These are phyloP conservation scores for Glycyrrhiza uralensis DNA, from an alignment of 306 rosid genomes.

Conservation along the genomic window DNA sequence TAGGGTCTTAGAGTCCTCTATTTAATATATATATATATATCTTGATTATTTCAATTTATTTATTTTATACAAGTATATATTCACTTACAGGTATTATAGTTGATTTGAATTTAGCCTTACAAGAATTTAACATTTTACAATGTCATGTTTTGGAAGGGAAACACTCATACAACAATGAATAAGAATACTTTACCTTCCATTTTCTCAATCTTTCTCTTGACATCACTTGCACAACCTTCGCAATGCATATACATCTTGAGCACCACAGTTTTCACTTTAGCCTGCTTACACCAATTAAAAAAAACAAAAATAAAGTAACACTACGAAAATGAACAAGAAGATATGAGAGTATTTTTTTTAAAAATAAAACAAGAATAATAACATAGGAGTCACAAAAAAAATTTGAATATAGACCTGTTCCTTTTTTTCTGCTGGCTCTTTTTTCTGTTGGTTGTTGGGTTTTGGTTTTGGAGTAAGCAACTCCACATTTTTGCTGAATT, in stretches of 20 bases:
- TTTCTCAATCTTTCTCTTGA: constrained; percentile 45
- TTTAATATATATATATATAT: no score
- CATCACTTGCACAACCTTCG: constrained; percentile 63
- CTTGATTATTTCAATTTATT: not conserved
- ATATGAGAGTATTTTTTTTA: not conserved
- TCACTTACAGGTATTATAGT: not conserved
- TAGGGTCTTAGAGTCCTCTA: not conserved
- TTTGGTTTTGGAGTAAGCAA: constrained; percentile 53
- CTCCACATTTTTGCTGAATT: constrained; percentile 61
- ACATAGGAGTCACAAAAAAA: no score
- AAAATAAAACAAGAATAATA: not conserved
- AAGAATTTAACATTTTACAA: not conserved
- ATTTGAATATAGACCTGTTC: constrained; percentile 25
- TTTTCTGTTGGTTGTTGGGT: constrained; percentile 15
- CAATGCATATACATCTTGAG: constrained; percentile 71
- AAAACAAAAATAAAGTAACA: not conserved
- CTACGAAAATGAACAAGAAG: not conserved
- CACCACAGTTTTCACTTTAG: constrained; percentile 40
- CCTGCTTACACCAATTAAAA: not conserved
- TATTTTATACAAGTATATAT: not conserved
- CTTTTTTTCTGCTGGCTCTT: constrained; percentile 30
- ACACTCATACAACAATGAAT: not conserved
- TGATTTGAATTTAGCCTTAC: not conserved
- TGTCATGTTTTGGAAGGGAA: not conserved
- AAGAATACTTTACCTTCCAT: constrained; percentile 44